These are phyloP conservation scores for Trametes gibbosa DNA, from an alignment of 768 basidiomycete genomes.

Conservation along the genomic window DNA sequence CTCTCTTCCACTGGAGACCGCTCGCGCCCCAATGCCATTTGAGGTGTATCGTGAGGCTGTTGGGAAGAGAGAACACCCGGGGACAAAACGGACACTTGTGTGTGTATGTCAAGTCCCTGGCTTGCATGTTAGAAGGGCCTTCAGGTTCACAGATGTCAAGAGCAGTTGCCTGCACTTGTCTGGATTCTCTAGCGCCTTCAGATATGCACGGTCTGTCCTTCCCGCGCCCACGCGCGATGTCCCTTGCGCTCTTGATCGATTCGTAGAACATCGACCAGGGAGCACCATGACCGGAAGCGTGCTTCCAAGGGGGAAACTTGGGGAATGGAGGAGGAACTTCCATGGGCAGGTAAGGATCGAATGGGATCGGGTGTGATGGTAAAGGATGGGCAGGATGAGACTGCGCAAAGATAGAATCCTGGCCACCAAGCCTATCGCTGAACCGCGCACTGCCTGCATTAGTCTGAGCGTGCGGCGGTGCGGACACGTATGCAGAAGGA, in stretches of 20 bases:
- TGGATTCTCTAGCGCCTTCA: not conserved
- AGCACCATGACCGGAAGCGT: not conserved
- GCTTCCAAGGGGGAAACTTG: not conserved
- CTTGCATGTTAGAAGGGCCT: not conserved
- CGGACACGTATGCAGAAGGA: not conserved
- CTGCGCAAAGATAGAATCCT: not conserved
- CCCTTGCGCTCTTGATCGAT: not conserved
- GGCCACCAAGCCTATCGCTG: not conserved
- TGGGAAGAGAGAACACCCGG: constrained; percentile 12
- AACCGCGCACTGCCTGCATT: not conserved
- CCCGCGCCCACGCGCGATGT: not conserved
- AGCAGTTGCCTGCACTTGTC: not conserved
- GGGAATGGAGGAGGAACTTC: not conserved
- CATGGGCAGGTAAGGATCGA: not conserved
- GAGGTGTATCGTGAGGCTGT: constrained; percentile 19
- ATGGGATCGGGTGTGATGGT: no score
- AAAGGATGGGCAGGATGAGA: not conserved
- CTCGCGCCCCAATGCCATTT: constrained; percentile 24
- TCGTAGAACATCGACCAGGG: constrained; percentile 3
- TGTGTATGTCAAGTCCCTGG: not conserved
- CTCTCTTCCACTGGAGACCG: constrained; percentile 14
- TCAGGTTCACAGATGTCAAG: not conserved
- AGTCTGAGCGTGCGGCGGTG: not conserved
- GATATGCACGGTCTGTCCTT: not conserved
- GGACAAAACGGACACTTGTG: constrained; percentile 20